phyloP scores from a whole-genome alignment of 129 eudicot genomes.

The Ambrosia artemisiifolia region DNA sequence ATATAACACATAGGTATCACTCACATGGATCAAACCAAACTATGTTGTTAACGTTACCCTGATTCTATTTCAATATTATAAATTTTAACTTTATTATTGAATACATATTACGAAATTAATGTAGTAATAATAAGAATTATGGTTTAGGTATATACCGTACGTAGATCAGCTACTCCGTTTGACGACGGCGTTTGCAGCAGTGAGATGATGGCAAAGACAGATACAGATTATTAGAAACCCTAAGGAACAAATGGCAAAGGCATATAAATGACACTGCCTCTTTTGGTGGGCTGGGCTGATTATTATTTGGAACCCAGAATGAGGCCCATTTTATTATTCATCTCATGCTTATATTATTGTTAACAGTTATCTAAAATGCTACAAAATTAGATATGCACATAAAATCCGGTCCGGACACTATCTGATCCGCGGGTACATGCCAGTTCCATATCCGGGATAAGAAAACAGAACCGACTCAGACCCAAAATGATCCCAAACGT shows the following conservation, averaged over 20 bases:
- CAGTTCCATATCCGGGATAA: no score
- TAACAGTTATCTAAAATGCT: no score
- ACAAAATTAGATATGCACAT: no score
- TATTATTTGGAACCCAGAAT: not conserved
- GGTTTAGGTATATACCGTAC: constrained; percentile 15
- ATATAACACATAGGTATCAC: not conserved
- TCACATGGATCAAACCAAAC: not conserved
- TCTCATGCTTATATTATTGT: not conserved
- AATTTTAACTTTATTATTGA: not conserved
- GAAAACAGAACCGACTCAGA: no score
- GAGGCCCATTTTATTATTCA: not conserved
- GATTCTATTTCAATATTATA: no score
- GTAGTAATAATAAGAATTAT: not conserved
- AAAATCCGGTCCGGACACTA: no score
- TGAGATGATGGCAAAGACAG: constrained; percentile 5
- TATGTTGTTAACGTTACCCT: not conserved
- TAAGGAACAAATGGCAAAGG: not conserved
- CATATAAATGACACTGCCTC: not conserved
- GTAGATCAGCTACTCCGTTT: constrained; percentile 12
- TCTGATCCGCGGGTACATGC: no score
- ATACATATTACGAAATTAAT: not conserved
- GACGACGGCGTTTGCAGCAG: constrained; percentile 21
- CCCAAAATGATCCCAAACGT: no score
- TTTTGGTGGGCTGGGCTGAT: constrained; percentile 24
- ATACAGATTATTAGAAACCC: constrained; percentile 9